Percentiles rank a stretch among this genome's conserved stretches.
phyloP scores from a whole-genome alignment of 208 protist species.

The Strigomonas galati region DNA sequence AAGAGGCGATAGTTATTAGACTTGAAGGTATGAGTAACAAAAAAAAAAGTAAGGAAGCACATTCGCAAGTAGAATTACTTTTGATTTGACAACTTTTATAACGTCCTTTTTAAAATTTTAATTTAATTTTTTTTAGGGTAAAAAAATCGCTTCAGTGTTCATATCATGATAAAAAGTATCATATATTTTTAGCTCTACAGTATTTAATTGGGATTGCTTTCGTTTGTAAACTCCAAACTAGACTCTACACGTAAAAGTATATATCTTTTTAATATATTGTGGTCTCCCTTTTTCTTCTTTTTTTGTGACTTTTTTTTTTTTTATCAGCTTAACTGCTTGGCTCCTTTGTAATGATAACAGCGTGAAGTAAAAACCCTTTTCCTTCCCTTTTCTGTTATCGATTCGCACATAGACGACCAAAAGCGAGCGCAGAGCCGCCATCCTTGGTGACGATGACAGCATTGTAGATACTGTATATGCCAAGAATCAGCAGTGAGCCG shows the following conservation, averaged over 20 bases:
- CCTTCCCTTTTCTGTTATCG: slow-evolving; percentile 1
- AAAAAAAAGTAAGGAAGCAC: background rate
- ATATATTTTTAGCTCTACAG: too few species aligned
- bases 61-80: background rate
- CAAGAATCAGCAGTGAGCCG: slow-evolving; percentile 67
- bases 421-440: slow-evolving; percentile 44
- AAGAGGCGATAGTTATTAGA: too few species aligned
- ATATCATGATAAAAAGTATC: too few species aligned
- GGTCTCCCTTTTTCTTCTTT: too few species aligned
- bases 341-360: background rate
- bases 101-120: background rate
- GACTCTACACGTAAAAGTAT: too few species aligned
- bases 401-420: slow-evolving; percentile 47
- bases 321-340: background rate
- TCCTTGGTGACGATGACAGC: slow-evolving; percentile 25
- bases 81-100: background rate
- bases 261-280: too few species aligned
- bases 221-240: too few species aligned
- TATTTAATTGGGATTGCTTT: too few species aligned
- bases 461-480: slow-evolving; percentile 73
- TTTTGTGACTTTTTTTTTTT: too few species aligned
- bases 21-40: too few species aligned
- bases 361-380: background rate
- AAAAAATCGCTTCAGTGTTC: too few species aligned
- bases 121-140: background rate